These are phyloP conservation scores for Oxytropis ochrocephala DNA, from an alignment of 306 rosid genomes.

Conservation along the genomic window DNA sequence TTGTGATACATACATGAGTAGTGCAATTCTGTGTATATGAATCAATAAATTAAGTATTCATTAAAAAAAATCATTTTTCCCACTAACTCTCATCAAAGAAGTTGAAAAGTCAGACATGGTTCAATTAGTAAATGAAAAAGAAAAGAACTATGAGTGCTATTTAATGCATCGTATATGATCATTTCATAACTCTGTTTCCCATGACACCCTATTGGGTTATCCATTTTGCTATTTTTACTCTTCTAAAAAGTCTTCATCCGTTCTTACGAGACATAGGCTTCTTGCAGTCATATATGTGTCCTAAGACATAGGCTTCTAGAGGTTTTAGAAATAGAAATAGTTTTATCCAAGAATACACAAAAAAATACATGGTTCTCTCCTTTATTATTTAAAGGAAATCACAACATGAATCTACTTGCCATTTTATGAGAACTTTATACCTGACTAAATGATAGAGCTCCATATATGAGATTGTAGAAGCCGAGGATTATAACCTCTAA, in stretches of 20 bases:
- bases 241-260: background rate
- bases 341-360: no score
- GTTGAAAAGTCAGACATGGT: no score
- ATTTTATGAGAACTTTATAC: conserved; percentile 35
- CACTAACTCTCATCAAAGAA: no score
- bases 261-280: background rate
- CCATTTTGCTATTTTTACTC: background rate
- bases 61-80: no score
- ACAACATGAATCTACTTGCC: background rate
- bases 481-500: conserved; percentile 52
- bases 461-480: conserved; percentile 74
- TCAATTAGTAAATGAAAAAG: background rate
- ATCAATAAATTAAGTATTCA: no score
- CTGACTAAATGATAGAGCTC: conserved; percentile 63
- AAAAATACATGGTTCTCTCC: no score
- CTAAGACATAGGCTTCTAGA: no score
- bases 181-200: background rate
- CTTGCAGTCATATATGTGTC: no score
- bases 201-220: background rate
- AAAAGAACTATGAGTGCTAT: background rate
- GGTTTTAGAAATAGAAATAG: no score
- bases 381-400: no score
- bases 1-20: no score
- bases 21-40: no score
- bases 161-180: background rate